phyloP scores from a whole-genome alignment of 73 alveolate genomes.

The Uronychia setigera region DNA sequence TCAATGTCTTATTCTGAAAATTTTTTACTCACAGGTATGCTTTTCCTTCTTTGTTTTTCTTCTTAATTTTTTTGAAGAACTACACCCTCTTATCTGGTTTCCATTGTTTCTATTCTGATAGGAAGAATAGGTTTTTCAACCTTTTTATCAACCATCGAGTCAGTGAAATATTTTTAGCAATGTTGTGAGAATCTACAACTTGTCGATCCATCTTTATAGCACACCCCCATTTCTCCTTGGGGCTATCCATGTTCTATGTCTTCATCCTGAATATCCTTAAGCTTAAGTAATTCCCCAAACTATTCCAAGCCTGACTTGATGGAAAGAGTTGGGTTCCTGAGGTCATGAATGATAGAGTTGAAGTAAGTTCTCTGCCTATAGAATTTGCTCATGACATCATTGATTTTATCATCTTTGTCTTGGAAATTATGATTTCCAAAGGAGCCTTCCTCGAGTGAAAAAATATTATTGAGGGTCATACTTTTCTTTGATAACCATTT shows the following conservation, averaged over 20 bases:
- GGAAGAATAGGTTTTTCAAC: neutral
- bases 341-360: constrained; percentile 51
- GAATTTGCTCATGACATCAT: too few relatives aligned
- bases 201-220: neutral
- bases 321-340: constrained; percentile 38
- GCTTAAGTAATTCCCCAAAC: neutral
- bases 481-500: too few relatives aligned
- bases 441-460: too few relatives aligned
- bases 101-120: neutral
- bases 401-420: too few relatives aligned
- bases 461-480: too few relatives aligned
- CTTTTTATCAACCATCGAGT: neutral
- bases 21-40: neutral
- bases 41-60: too few relatives aligned
- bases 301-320: constrained; percentile 25
- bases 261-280: neutral
- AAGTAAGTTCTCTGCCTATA: too few relatives aligned
- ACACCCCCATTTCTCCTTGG: neutral
- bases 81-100: neutral
- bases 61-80: too few relatives aligned
- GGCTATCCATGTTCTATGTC: too few relatives aligned
- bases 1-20: neutral
- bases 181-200: neutral
- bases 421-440: too few relatives aligned
- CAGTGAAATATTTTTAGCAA: neutral